phyloP scores from a whole-genome alignment of 129 eudicot genomes.

The Calendula officinalis region DNA sequence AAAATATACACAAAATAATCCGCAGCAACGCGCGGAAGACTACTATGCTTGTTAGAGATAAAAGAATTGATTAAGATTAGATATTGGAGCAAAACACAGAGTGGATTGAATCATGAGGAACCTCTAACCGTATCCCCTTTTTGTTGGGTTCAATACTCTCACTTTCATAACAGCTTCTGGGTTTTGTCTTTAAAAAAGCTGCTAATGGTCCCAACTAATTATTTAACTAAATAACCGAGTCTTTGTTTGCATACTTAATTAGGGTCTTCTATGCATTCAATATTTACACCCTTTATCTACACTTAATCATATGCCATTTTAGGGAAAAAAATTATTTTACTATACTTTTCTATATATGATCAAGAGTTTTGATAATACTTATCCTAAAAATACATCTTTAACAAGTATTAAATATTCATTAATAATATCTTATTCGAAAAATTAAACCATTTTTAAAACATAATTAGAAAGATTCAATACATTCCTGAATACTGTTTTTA shows the following conservation, averaged over 20 bases:
- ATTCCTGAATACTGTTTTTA: background rate
- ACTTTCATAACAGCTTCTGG: conserved; percentile 21
- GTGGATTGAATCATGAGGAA: conserved; percentile 8
- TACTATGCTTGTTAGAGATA: too few species aligned
- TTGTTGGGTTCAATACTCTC: conserved; percentile 32
- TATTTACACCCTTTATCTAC: too few species aligned
- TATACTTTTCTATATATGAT: too few species aligned
- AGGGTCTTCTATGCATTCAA: background rate
- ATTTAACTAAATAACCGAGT: background rate
- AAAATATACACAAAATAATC: too few species aligned
- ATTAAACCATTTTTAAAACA: background rate
- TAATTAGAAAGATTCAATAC: background rate
- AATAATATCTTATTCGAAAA: too few species aligned
- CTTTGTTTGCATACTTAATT: background rate
- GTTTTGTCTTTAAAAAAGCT: conserved; percentile 21
- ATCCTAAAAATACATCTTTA: too few species aligned
- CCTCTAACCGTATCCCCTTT: conserved; percentile 7
- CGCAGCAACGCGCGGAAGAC: too few species aligned
- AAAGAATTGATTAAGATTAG: background rate
- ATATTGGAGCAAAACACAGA: background rate
- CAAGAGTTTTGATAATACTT: too few species aligned
- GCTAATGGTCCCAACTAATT: conserved; percentile 27
- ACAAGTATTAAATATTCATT: too few species aligned
- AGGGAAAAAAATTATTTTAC: too few species aligned
- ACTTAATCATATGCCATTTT: too few species aligned